Evolutionary conservation across 148 eudicot genomes (phyloP).

Genomic region (Arctostaphylos glauca): DNA sequence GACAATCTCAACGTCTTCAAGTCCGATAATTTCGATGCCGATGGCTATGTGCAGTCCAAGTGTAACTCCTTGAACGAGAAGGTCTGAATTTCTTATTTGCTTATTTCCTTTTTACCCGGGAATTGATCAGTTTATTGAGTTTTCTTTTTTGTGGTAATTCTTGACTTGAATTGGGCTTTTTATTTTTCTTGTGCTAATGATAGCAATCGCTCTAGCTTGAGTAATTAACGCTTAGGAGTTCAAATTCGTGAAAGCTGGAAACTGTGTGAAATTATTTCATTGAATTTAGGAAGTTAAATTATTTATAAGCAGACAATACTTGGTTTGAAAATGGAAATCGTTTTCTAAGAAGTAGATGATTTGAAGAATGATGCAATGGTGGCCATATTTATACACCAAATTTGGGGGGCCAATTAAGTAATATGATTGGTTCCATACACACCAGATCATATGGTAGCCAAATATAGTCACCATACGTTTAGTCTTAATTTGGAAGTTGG

Average conservation of each 20-base stretch:
- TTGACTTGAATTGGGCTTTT: not conserved
- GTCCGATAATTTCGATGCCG: constrained; percentile 78
- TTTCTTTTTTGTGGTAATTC: not conserved
- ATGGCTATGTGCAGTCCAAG: constrained; percentile 71
- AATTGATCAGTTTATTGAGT: not conserved
- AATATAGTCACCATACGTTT: not conserved
- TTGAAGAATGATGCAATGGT: not conserved
- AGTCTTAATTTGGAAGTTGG: not conserved
- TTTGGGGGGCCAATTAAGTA: not conserved
- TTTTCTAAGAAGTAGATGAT: not conserved
- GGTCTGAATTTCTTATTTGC: constrained; percentile 31
- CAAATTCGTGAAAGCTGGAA: not conserved
- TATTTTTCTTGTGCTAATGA: not conserved
- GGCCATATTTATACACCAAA: not conserved
- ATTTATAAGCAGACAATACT: not conserved
- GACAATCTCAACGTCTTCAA: constrained; percentile 83
- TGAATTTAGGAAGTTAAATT: not conserved
- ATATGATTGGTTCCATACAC: not conserved
- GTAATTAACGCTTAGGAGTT: not conserved
- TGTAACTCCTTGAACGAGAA: constrained; percentile 76
- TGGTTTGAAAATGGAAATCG: not conserved
- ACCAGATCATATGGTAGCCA: not conserved
- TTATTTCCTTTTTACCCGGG: not conserved
- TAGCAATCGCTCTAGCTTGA: not conserved
- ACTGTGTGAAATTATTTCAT: not conserved